Percentiles rank a stretch among this genome's conserved stretches.
phyloP scores from a whole-genome alignment of 116 monocot genomes.

The Iris pallida region DNA sequence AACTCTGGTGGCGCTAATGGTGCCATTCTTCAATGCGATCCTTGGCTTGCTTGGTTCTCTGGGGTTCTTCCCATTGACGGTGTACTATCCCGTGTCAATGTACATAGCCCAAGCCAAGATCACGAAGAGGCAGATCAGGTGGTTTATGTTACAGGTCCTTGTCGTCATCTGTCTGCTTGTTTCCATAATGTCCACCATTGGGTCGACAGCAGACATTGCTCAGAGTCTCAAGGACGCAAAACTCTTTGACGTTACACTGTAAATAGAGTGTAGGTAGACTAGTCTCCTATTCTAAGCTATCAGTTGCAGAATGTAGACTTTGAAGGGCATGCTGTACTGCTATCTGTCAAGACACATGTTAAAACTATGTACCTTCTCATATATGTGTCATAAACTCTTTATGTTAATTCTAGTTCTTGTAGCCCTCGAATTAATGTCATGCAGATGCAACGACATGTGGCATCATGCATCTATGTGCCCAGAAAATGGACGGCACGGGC shows the following conservation, averaged over 20 bases:
- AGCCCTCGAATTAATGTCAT: too few relatives aligned
- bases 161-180: constrained; percentile 37
- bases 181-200: constrained; percentile 46
- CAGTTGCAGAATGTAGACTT: too few relatives aligned
- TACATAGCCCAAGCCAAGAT: constrained; percentile 58
- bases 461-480: too few relatives aligned
- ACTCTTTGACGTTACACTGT: constrained; percentile 24
- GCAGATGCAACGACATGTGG: too few relatives aligned
- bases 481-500: too few relatives aligned
- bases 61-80: constrained; percentile 66
- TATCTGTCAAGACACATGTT: too few relatives aligned
- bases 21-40: constrained; percentile 79
- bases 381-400: too few relatives aligned
- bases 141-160: constrained; percentile 46
- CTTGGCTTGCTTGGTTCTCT: constrained; percentile 57
- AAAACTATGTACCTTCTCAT: too few relatives aligned
- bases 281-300: not conserved
- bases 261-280: not conserved
- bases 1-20: constrained; percentile 47
- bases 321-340: too few relatives aligned
- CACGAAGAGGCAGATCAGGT: constrained; percentile 27
- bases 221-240: constrained; percentile 35
- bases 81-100: constrained; percentile 62
- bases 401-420: too few relatives aligned
- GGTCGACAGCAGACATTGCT: constrained; percentile 58